Conservation (phyloP, 2,329 filamentous ascomycete genomes). For the Fusarium verticillioides region DNA sequence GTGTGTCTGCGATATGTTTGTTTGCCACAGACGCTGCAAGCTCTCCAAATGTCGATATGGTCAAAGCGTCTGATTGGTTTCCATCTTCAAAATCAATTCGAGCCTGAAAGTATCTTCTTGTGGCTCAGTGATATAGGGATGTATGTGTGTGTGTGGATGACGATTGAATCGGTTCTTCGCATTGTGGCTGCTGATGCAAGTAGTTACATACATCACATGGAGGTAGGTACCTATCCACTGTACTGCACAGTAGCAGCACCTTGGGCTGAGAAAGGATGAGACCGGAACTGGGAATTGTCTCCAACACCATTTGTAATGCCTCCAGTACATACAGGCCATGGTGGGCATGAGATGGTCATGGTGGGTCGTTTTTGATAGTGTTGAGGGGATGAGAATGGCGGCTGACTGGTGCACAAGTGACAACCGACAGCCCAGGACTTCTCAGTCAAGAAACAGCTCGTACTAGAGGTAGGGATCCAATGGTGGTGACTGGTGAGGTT, state of each 20-base stretch:
- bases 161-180: not conserved
- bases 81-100: conserved; percentile 1
- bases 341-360: conserved; percentile 19
- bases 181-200: conserved; percentile 1
- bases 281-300: conserved; percentile 10
- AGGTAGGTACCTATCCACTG: not conserved
- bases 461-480: conserved; percentile 1
- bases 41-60: conserved; percentile 21
- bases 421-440: not conserved
- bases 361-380: conserved; percentile 31
- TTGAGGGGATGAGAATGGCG: conserved; percentile 18
- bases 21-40: conserved; percentile 30
- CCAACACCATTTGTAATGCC: conserved; percentile 36
- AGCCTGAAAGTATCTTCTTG: not conserved
- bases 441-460: conserved; percentile 9
- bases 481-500: conserved; percentile 19
- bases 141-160: conserved; percentile 2
- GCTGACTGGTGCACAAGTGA: conserved; percentile 15
- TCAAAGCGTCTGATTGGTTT: conserved; percentile 26
- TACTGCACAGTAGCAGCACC: not conserved
- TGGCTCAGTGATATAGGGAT: conserved; percentile 4
- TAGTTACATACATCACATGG: not conserved
- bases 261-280: conserved; percentile 15
- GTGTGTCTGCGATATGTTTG: conserved; percentile 10
- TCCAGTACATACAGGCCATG: not conserved